Conservation (phyloP, 78 protist species). For the Dictyostelium firmibasis region DNA sequence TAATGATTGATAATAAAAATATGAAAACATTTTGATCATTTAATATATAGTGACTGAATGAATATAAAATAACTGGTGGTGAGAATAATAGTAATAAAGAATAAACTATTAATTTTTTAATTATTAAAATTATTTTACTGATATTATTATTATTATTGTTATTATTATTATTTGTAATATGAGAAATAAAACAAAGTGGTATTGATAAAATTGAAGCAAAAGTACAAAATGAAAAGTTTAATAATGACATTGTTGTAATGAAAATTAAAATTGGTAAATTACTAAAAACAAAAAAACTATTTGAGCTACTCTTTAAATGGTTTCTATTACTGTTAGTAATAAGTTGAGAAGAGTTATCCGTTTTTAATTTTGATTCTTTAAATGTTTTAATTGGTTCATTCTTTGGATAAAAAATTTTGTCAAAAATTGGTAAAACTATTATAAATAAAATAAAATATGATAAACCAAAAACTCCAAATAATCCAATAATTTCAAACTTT, state of each 20-base stretch:
- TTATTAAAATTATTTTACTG: neutral
- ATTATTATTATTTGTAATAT: neutral
- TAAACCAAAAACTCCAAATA: neutral
- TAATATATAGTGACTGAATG: neutral
- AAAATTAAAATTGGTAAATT: slow-evolving; percentile 57
- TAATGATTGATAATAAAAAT: neutral
- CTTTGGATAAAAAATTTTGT: slow-evolving; percentile 20
- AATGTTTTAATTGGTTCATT: neutral
- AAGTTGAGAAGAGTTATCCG: neutral
- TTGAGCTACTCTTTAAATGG: slow-evolving; percentile 34
- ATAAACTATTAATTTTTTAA: neutral
- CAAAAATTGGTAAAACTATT: slow-evolving; percentile 26
- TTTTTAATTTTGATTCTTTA: neutral
- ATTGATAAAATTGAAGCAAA: slow-evolving; percentile 43
- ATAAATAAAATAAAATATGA: slow-evolving; percentile 26
- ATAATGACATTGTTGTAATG: slow-evolving; percentile 57
- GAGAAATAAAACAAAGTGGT: slow-evolving; percentile 51
- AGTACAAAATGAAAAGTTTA: slow-evolving; percentile 67
- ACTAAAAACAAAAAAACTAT: slow-evolving; percentile 53
- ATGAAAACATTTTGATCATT: neutral
- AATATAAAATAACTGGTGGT: slow-evolving; percentile 23
- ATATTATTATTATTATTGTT: neutral
- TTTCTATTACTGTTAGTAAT: neutral
- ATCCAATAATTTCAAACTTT: neutral
- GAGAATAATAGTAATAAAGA: neutral